Conservation (phyloP, 2,329 filamentous ascomycete genomes). For the Cercospora sp. region DNA sequence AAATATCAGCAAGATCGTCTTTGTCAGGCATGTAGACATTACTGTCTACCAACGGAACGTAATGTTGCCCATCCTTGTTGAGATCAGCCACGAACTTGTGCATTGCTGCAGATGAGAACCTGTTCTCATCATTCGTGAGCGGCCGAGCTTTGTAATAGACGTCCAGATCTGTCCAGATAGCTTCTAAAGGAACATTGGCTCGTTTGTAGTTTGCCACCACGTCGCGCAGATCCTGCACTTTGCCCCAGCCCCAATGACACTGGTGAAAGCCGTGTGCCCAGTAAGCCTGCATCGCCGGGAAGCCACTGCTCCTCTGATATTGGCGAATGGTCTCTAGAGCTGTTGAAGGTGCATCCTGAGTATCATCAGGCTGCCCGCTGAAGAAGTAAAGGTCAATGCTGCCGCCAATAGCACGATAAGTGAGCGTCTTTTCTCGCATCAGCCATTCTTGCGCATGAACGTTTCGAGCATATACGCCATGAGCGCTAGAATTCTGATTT, state of each 20-base stretch:
- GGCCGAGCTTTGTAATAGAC: slow-evolving; percentile 32
- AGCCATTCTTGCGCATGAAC: slow-evolving; percentile 40
- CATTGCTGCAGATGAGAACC: slow-evolving; percentile 49
- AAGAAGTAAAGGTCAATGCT: slow-evolving; percentile 74
- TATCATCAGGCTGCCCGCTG: slow-evolving; percentile 54
- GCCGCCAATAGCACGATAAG: slow-evolving; percentile 38
- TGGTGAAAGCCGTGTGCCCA: slow-evolving; percentile 81
- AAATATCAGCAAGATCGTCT: slow-evolving; percentile 53
- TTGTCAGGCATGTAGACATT: slow-evolving; percentile 65
- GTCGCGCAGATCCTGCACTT: slow-evolving; percentile 65
- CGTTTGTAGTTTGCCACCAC: slow-evolving; percentile 53
- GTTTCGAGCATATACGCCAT: slow-evolving; percentile 40
- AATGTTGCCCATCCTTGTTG: slow-evolving; percentile 55
- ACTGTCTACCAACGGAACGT: slow-evolving; percentile 58
- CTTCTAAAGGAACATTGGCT: slow-evolving; percentile 50
- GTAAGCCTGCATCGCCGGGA: slow-evolving; percentile 78
- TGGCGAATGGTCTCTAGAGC: slow-evolving; percentile 20
- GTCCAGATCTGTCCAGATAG: slow-evolving; percentile 44
- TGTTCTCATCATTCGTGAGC: slow-evolving; percentile 3
- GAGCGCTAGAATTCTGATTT: slow-evolving; percentile 24
- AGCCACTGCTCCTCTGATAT: slow-evolving; percentile 55
- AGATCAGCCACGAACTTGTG: slow-evolving; percentile 52
- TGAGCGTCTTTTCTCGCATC: slow-evolving; percentile 30
- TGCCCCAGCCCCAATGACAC: slow-evolving; percentile 64
- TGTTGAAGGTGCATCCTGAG: slow-evolving; percentile 29